phyloP scores from a whole-genome alignment of 2,329 filamentous ascomycete species.

The Diaporthe capsici region DNA sequence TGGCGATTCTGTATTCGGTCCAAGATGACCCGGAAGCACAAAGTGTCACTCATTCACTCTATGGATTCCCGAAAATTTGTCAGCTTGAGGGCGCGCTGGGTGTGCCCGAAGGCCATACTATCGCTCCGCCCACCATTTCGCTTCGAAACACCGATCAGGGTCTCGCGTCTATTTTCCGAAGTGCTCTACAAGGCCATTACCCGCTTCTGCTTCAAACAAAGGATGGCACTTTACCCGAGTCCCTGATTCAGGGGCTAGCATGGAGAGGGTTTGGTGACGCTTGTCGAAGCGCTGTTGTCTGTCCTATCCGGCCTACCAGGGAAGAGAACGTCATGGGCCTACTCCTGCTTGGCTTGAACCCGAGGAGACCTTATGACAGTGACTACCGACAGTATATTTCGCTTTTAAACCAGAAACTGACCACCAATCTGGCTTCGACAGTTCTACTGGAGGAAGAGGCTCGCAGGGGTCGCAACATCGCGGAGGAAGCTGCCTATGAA shows the following conservation, averaged over 20 bases:
- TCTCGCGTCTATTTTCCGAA: conserved; percentile 56
- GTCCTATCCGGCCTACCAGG: conserved; percentile 77
- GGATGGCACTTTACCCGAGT: conserved; percentile 68
- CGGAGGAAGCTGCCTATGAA: conserved; percentile 76
- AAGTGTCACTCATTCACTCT: conserved; percentile 45
- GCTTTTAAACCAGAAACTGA: conserved; percentile 68
- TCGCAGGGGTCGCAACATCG: conserved; percentile 67
- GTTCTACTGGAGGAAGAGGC: conserved; percentile 81
- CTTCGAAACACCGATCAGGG: conserved; percentile 55
- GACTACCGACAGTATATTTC: conserved; percentile 79
- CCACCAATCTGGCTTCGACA: conserved; percentile 78
- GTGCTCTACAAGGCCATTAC: conserved; percentile 54
- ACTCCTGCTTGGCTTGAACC: conserved; percentile 78
- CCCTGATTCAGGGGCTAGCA: conserved; percentile 70
- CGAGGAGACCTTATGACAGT: conserved; percentile 79
- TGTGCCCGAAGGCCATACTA: conserved; percentile 59
- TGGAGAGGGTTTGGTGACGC: conserved; percentile 76
- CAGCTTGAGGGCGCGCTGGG: conserved; percentile 61
- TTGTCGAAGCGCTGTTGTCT: conserved; percentile 76
- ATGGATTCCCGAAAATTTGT: conserved; percentile 54
- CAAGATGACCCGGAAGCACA: conserved; percentile 53
- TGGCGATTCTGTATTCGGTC: conserved; percentile 67
- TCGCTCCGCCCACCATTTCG: conserved; percentile 56
- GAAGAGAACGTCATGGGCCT: conserved; percentile 77
- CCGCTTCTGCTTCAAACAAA: conserved; percentile 58